Evolutionary conservation across 2,329 filamentous ascomycete species (phyloP).

Genomic region (Fusarium sterilihyphosum): DNA sequence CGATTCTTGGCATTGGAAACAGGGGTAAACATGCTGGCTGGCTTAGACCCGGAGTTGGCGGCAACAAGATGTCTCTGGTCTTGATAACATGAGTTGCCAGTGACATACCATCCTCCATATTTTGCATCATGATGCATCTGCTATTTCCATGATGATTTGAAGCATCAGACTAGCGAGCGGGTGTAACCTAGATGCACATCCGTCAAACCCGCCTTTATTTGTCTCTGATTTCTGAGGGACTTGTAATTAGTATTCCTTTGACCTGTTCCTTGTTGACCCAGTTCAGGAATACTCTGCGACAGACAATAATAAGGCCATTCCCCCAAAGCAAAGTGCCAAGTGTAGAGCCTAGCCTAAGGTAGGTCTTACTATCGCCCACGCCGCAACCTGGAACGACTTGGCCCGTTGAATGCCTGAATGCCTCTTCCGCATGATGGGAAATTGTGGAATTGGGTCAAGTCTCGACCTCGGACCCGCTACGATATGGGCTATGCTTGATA

Average conservation of each 20-base stretch:
- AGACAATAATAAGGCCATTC: neutral
- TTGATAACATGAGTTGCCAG: neutral
- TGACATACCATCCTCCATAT: neutral
- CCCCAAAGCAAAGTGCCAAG: neutral
- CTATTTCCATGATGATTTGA: no score
- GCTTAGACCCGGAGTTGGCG: neutral
- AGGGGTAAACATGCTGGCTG: neutral
- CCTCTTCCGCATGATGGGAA: slow-evolving; percentile 59
- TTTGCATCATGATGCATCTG: neutral
- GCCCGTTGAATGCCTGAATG: neutral
- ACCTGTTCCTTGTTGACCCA: no score
- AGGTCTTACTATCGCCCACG: slow-evolving; percentile 48
- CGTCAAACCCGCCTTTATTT: neutral
- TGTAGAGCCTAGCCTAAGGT: neutral
- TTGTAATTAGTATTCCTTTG: neutral
- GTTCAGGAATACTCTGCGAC: neutral
- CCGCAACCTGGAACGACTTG: slow-evolving; percentile 64
- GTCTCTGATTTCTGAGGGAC: neutral
- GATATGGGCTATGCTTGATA: neutral
- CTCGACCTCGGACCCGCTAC: slow-evolving; percentile 15
- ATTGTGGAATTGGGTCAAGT: neutral
- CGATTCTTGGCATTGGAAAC: slow-evolving; percentile 1
- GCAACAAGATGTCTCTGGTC: neutral
- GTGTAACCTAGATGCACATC: neutral
- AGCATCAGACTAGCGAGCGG: neutral